Evolutionary conservation across 495 filamentous ascomycete genomes (phyloP).

Genomic region (Pyronema domesticum): DNA sequence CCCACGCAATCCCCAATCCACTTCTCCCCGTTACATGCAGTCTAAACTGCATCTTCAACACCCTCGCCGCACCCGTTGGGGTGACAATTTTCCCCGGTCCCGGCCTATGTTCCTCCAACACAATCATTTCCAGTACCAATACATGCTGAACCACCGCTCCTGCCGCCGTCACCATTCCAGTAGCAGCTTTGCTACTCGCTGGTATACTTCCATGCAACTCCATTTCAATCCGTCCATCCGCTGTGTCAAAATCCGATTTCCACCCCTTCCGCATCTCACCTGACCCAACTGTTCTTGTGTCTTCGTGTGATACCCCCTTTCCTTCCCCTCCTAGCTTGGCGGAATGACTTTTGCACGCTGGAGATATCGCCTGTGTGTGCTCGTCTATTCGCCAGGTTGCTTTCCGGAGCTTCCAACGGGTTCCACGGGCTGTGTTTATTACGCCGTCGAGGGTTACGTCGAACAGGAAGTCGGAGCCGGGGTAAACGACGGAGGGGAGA

Average conservation of each 20-base stretch:
- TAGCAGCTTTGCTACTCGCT: slow-evolving; percentile 32
- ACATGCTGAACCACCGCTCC: slow-evolving; percentile 66
- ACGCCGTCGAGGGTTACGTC: slow-evolving; percentile 66
- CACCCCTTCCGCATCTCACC: slow-evolving; percentile 72
- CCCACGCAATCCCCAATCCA: slow-evolving; percentile 89
- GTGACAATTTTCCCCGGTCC: slow-evolving; percentile 32
- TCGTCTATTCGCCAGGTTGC: slow-evolving; percentile 91
- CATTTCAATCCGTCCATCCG: slow-evolving; percentile 58
- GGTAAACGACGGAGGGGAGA: slow-evolving; percentile 67
- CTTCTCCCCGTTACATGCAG: slow-evolving; percentile 61
- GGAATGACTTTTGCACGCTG: slow-evolving; percentile 62
- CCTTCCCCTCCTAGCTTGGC: slow-evolving; percentile 47
- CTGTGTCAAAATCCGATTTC: slow-evolving; percentile 74
- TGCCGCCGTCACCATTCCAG: slow-evolving; percentile 62
- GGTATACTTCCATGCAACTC: slow-evolving; percentile 58
- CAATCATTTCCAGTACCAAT: slow-evolving; percentile 82
- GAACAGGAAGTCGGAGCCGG: slow-evolving; percentile 66
- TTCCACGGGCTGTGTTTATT: slow-evolving; percentile 39
- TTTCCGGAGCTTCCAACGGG: slow-evolving; percentile 74
- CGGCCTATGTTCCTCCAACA: slow-evolving; percentile 51
- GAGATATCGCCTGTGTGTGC: slow-evolving; percentile 55
- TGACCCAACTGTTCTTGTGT: slow-evolving; percentile 53
- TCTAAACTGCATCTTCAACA: slow-evolving; percentile 84
- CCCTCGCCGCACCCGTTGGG: slow-evolving; percentile 76
- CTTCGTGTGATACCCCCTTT: slow-evolving; percentile 64